Conservation (phyloP, 495 filamentous ascomycete genomes). For the Barbatosphaeria neglecta region DNA sequence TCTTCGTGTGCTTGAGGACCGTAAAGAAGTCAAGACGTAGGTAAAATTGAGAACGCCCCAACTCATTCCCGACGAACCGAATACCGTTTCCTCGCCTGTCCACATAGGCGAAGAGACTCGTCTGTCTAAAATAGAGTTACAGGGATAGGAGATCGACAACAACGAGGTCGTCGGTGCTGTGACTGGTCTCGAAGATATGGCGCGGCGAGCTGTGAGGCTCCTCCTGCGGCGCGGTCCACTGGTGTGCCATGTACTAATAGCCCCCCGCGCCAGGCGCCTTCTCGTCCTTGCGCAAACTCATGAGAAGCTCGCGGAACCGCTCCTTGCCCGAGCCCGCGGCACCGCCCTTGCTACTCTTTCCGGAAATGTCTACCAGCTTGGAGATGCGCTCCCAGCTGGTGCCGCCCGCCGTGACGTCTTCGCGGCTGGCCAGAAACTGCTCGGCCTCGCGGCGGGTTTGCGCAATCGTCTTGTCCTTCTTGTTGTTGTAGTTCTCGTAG, state of each 20-base stretch:
- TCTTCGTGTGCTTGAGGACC: too few relatives aligned
- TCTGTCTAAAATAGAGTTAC: not conserved
- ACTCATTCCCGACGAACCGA: not conserved
- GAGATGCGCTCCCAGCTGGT: conserved; percentile 98
- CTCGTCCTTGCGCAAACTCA: conserved; percentile 84
- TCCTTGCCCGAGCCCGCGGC: conserved; percentile 84
- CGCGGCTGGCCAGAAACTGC: conserved; percentile 74
- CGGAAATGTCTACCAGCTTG: conserved; percentile 90
- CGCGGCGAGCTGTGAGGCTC: not conserved
- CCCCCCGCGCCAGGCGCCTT: conserved; percentile 79
- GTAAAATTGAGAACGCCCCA: not conserved
- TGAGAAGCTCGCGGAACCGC: conserved; percentile 82
- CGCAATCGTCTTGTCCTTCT: conserved; percentile 80
- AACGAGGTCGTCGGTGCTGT: not conserved
- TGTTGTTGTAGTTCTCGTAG: conserved; percentile 98
- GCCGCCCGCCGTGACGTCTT: conserved; percentile 85
- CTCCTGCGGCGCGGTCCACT: not conserved
- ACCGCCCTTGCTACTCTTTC: conserved; percentile 79
- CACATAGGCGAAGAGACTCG: not conserved
- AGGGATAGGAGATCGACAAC: not conserved
- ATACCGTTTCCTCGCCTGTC: not conserved
- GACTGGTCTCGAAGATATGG: too few relatives aligned
- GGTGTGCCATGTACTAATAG: conserved; percentile 21
- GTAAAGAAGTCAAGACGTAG: not conserved
- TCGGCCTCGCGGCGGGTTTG: conserved; percentile 88